A percentile compares a stretch with the other conserved stretches of the same genome.
These are phyloP conservation scores for Kwoniella pini DNA, from an alignment of 768 basidiomycete species.

Conservation along the genomic window DNA sequence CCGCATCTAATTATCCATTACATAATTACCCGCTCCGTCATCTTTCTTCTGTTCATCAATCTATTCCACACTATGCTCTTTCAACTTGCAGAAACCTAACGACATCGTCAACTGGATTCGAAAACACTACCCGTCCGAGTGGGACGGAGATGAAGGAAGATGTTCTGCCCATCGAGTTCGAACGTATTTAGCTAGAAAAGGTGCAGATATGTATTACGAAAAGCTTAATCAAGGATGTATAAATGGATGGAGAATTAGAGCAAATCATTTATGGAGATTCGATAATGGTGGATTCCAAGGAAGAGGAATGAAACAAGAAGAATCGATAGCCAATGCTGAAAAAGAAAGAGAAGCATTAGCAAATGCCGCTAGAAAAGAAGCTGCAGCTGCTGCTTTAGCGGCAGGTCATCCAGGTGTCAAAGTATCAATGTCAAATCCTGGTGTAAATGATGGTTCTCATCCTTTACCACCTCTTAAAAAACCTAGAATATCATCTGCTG, in stretches of 20 bases:
- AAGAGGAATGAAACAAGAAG: slow-evolving; percentile 51
- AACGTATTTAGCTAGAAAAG: slow-evolving; percentile 50
- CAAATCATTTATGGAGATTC: slow-evolving; percentile 50
- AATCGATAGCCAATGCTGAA: slow-evolving; percentile 39
- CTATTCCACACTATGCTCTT: background rate
- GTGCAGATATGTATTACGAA: slow-evolving; percentile 53
- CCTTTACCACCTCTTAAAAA: slow-evolving; percentile 1
- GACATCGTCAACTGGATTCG: slow-evolving; percentile 52
- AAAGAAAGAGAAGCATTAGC: slow-evolving; percentile 40
- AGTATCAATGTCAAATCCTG: slow-evolving; percentile 37
- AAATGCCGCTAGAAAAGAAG: slow-evolving; percentile 43
- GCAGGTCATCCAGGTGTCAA: slow-evolving; percentile 46
- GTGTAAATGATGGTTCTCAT: slow-evolving; percentile 9
- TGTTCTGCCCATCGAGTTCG: slow-evolving; percentile 51
- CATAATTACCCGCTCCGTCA: too few species aligned
- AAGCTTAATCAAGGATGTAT: slow-evolving; percentile 49
- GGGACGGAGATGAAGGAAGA: slow-evolving; percentile 52
- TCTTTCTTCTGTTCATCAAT: background rate
- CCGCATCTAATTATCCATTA: too few species aligned
- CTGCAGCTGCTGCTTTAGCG: slow-evolving; percentile 46
- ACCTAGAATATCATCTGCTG: background rate
- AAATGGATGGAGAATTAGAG: slow-evolving; percentile 48
- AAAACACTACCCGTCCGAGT: slow-evolving; percentile 48
- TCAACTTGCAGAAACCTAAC: slow-evolving; percentile 44
- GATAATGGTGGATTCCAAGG: slow-evolving; percentile 51